Conservation (phyloP, 441 rosid species). For the Brassica hybrid region DNA sequence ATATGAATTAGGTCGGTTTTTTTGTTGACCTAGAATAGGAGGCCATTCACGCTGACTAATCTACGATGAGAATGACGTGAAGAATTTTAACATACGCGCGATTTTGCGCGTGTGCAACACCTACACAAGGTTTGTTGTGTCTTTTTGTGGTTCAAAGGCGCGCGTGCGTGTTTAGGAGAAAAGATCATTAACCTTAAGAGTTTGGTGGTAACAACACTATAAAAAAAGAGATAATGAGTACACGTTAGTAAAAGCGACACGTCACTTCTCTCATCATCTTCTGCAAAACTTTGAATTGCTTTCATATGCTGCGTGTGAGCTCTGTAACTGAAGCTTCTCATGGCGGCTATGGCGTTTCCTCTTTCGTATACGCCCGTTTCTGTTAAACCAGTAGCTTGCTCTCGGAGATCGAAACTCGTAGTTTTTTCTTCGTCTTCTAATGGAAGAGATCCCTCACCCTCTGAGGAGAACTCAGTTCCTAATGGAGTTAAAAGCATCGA, state of each 20-base stretch:
- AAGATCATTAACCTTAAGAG: not conserved
- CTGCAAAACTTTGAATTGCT: not conserved
- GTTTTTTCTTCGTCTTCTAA: constrained; percentile 63
- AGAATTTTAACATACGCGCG: not conserved
- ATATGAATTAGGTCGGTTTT: not conserved
- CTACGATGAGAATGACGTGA: not conserved
- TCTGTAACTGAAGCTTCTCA: constrained; percentile 11
- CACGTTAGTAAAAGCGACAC: constrained; percentile 6
- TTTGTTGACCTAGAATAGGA: not conserved
- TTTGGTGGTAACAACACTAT: not conserved
- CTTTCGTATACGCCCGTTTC: constrained; percentile 31
- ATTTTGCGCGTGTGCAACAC: not conserved
- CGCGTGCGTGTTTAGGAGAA: not conserved
- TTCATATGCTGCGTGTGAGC: not conserved
- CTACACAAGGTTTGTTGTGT: not conserved
- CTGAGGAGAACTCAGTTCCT: constrained; percentile 44
- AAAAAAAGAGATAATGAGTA: not conserved
- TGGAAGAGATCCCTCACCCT: constrained; percentile 70
- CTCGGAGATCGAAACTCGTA: constrained; percentile 39
- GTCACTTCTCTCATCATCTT: constrained; percentile 1
- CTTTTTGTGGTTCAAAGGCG: not conserved
- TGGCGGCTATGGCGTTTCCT: constrained; percentile 44
- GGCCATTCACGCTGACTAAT: not conserved
- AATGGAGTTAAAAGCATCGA: constrained; percentile 54
- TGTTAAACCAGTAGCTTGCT: constrained; percentile 34